Evolutionary conservation across 768 basidiomycete genomes (phyloP).

Genomic region (Austroboletus eburneus): DNA sequence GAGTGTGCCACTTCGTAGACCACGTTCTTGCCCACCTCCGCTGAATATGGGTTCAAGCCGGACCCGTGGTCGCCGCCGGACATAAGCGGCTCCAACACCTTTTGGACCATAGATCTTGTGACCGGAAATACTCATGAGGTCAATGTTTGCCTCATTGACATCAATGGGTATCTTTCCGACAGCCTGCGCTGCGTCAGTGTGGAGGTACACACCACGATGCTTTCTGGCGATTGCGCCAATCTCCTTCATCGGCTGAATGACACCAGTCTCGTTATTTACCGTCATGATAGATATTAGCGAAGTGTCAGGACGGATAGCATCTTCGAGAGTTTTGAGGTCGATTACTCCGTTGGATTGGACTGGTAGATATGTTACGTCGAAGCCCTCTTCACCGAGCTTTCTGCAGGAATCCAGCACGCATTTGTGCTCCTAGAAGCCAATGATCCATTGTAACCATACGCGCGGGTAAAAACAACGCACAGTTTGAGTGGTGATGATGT

Average conservation of each 20-base stretch:
- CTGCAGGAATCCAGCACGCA: conserved; percentile 98
- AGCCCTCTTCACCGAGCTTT: conserved; percentile 92
- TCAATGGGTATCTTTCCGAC: conserved; percentile 87
- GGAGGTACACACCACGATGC: conserved; percentile 89
- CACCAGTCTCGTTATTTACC: conserved; percentile 99
- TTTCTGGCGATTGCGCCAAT: conserved; percentile 85
- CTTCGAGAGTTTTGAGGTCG: conserved; percentile 72
- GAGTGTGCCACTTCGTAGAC: conserved; percentile 91
- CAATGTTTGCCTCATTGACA: conserved; percentile 93
- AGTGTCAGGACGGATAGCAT: conserved; percentile 87
- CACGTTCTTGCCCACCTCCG: conserved; percentile 97
- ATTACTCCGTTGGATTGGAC: conserved; percentile 85
- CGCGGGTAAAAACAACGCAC: conserved; percentile 40
- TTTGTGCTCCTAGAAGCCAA: conserved; percentile 81
- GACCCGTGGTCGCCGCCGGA: conserved; percentile 87
- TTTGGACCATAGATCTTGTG: conserved; percentile 99
- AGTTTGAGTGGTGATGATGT: conserved; percentile 93
- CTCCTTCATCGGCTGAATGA: conserved; percentile 95
- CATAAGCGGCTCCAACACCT: conserved; percentile 92
- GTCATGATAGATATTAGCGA: conserved; percentile 97
- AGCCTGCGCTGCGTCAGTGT: conserved; percentile 97
- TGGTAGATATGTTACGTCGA: conserved; percentile 97
- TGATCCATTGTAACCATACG: not conserved
- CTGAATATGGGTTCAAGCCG: conserved; percentile 91
- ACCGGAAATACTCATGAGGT: conserved; percentile 93